Conservation (phyloP, 2,329 filamentous ascomycete species). For the Helotiales sp. region DNA sequence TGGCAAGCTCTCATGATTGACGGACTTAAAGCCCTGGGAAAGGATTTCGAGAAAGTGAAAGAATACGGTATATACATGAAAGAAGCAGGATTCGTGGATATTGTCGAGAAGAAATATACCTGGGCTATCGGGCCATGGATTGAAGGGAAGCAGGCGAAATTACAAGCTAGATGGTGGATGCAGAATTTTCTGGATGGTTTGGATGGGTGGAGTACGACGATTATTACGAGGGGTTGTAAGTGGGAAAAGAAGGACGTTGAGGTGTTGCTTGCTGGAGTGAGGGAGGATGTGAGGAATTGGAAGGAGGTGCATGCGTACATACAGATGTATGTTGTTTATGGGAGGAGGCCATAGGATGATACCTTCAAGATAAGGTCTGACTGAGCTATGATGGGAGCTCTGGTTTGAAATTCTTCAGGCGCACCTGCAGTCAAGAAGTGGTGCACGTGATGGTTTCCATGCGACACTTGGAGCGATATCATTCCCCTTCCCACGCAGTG, state of each 20-base stretch:
- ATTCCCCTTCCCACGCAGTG: too few relatives aligned
- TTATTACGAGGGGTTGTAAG: constrained; percentile 29
- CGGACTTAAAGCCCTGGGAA: neutral
- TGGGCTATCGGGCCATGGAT: constrained; percentile 45
- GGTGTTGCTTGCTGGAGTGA: constrained; percentile 34
- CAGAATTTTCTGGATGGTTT: constrained; percentile 19
- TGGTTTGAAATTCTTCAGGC: too few relatives aligned
- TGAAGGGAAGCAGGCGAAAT: constrained; percentile 37
- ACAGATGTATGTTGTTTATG: neutral
- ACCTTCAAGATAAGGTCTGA: neutral
- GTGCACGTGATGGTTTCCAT: too few relatives aligned
- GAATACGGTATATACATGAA: constrained; percentile 29
- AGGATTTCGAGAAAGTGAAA: constrained; percentile 9
- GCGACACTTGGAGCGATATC: too few relatives aligned
- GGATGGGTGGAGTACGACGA: constrained; percentile 28
- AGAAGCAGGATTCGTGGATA: constrained; percentile 29
- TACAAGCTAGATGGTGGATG: constrained; percentile 29
- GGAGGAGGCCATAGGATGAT: neutral
- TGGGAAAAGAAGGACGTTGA: constrained; percentile 36
- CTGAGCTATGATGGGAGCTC: too few relatives aligned
- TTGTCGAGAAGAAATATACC: constrained; percentile 41
- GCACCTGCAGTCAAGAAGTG: too few relatives aligned
- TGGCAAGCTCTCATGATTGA: constrained; percentile 1
- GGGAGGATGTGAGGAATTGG: constrained; percentile 8
- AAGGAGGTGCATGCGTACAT: neutral